phyloP scores from a whole-genome alignment of 106 monocot genomes.

The Ottelia alismoides region DNA sequence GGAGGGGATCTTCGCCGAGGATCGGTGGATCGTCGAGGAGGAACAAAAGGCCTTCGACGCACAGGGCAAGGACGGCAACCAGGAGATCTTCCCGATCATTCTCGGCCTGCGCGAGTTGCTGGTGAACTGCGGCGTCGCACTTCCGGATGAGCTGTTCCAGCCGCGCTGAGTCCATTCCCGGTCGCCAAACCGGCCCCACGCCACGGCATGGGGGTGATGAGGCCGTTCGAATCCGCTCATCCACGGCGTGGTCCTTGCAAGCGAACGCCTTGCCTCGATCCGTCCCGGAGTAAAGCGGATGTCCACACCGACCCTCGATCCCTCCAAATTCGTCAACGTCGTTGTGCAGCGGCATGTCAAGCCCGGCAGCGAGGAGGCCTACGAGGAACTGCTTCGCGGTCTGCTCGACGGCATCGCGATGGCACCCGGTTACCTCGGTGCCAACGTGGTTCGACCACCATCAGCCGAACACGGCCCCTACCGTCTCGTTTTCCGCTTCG shows the following conservation, averaged over 20 bases:
- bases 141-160: not conserved
- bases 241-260: no score
- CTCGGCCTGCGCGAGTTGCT: not conserved
- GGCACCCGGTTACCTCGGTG: no score
- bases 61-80: not conserved
- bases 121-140: not conserved
- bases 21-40: not conserved
- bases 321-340: no score
- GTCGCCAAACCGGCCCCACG: no score
- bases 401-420: not conserved
- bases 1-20: not conserved
- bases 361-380: not conserved
- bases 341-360: no score
- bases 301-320: no score
- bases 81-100: not conserved
- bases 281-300: no score
- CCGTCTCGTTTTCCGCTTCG: not conserved
- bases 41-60: not conserved
- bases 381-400: no score
- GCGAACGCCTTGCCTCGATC: no score
- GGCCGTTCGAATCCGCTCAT: no score
- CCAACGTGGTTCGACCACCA: not conserved
- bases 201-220: no score
- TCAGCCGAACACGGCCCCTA: not conserved
- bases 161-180: not conserved